Conservation (phyloP, 345 rosid species). For the Citrus australasica region DNA sequence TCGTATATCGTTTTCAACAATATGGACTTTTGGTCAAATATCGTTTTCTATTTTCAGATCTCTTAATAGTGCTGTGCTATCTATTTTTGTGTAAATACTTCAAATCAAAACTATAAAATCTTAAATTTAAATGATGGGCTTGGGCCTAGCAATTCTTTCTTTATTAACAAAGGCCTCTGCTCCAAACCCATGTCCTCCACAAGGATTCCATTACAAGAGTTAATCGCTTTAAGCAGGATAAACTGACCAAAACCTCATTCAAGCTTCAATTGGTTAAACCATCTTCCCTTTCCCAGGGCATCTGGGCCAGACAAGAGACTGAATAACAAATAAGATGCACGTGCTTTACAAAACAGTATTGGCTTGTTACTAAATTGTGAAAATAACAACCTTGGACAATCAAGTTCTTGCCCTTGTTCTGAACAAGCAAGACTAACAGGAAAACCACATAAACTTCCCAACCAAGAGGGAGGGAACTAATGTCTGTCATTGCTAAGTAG, state of each 20-base stretch:
- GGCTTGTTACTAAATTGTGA: no score
- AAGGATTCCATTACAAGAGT: slow-evolving; percentile 35
- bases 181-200: slow-evolving; percentile 36
- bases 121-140: no score
- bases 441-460: slow-evolving; percentile 51
- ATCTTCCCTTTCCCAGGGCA: slow-evolving; percentile 25
- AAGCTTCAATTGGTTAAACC: slow-evolving; percentile 32
- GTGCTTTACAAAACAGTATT: no score
- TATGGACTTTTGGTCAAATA: no score
- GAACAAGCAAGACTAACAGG: slow-evolving; percentile 51
- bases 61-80: no score
- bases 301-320: slow-evolving; percentile 16
- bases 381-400: no score
- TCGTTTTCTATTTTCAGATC: no score
- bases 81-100: no score
- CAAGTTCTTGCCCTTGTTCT: slow-evolving; percentile 22
- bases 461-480: slow-evolving; percentile 35
- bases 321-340: no score
- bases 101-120: no score
- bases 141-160: slow-evolving; percentile 19
- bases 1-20: no score
- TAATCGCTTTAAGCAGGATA: slow-evolving; percentile 14
- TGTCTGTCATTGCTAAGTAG: slow-evolving; percentile 45
- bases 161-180: slow-evolving; percentile 35
- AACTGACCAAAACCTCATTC: slow-evolving; percentile 43